These are phyloP conservation scores for Spathaspora sp. DNA, from an alignment of 1,139 yeast species.

Conservation along the genomic window DNA sequence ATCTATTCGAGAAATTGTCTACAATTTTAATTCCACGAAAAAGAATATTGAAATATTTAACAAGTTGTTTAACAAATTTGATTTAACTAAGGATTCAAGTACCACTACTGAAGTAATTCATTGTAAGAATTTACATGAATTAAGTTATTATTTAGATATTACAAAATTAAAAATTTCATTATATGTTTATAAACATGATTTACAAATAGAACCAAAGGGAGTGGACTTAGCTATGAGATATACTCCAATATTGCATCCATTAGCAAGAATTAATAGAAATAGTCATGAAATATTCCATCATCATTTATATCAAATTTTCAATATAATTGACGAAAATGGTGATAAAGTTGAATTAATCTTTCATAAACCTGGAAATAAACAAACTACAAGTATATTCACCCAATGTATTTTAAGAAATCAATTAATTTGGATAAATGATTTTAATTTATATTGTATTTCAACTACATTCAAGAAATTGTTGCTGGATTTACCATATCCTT, in stretches of 20 bases:
- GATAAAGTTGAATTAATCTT: constrained; percentile 47
- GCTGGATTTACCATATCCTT: constrained; percentile 42
- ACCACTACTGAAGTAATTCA: constrained; percentile 13
- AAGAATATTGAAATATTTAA: constrained; percentile 31
- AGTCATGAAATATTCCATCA: constrained; percentile 34
- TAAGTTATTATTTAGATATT: constrained; percentile 69
- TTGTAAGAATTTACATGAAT: constrained; percentile 57
- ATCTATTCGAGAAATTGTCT: constrained; percentile 71
- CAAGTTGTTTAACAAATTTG: constrained; percentile 29
- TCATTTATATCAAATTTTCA: constrained; percentile 51
- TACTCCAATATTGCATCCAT: constrained; percentile 24
- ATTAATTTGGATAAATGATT: constrained; percentile 56
- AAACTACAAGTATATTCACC: constrained; percentile 48
- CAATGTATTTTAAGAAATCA: constrained; percentile 57
- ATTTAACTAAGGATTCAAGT: constrained; percentile 11
- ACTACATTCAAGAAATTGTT: constrained; percentile 51
- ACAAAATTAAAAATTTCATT: constrained; percentile 76
- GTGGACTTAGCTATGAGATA: constrained; percentile 20
- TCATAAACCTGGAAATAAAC: constrained; percentile 59
- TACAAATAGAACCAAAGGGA: constrained; percentile 26
- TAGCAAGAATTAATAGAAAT: constrained; percentile 19
- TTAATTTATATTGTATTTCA: constrained; percentile 62
- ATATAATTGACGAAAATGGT: constrained; percentile 46
- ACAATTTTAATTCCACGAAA: constrained; percentile 45
- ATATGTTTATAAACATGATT: constrained; percentile 57